phyloP scores from a whole-genome alignment of 2,329 filamentous ascomycete genomes.

The Clonostachys rhizophaga region DNA sequence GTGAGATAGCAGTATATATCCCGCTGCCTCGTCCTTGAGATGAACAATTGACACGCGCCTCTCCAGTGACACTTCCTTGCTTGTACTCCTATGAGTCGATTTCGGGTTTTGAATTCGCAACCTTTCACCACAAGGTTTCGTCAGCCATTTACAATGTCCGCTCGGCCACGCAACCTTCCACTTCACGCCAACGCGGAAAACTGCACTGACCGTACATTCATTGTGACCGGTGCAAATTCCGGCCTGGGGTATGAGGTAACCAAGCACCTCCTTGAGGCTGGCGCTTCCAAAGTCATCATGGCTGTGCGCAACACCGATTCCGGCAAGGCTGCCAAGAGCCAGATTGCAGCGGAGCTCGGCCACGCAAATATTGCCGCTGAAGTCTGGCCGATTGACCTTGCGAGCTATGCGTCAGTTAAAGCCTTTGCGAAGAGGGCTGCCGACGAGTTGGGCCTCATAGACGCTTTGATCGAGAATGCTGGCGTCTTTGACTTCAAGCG shows the following conservation, averaged over 20 bases:
- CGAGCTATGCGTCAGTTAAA: conserved; percentile 36
- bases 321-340: conserved; percentile 1
- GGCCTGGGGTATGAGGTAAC: conserved; percentile 37
- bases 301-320: background rate
- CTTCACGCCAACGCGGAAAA: conserved; percentile 10
- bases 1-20: too few species aligned
- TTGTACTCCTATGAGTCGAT: too few species aligned
- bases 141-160: too few species aligned
- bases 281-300: background rate
- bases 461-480: conserved; percentile 36
- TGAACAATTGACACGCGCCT: too few species aligned
- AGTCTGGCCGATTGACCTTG: conserved; percentile 46
- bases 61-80: too few species aligned
- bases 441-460: conserved; percentile 30
- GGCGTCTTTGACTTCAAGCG: conserved; percentile 18
- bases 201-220: conserved; percentile 22
- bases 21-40: too few species aligned
- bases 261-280: conserved; percentile 3
- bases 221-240: conserved; percentile 34
- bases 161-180: background rate
- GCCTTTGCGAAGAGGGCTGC: conserved; percentile 31
- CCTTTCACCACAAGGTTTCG: too few species aligned
- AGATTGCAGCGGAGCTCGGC: conserved; percentile 21
- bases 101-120: too few species aligned
- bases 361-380: conserved; percentile 22